phyloP scores from a whole-genome alignment of 495 filamentous ascomycete genomes.

The Penicillium desertorum region DNA sequence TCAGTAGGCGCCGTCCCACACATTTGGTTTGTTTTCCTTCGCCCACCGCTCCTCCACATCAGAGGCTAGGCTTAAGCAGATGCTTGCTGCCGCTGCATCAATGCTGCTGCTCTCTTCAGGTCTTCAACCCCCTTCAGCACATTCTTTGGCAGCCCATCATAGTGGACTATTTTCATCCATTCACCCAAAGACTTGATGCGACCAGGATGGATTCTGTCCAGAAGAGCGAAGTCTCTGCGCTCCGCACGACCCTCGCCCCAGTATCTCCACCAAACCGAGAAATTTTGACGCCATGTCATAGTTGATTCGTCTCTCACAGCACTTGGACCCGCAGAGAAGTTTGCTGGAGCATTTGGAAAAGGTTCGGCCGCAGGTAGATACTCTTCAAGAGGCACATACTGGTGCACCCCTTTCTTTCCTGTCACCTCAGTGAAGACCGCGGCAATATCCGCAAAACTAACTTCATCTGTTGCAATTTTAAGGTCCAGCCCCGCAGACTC shows the following conservation, averaged over 20 bases:
- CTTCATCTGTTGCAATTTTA: conserved; percentile 49
- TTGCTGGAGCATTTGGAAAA: not conserved
- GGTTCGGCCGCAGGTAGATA: conserved; percentile 23
- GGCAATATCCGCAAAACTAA: conserved; percentile 47
- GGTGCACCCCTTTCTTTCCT: conserved; percentile 47
- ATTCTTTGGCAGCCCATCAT: not conserved
- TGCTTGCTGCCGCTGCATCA: not conserved
- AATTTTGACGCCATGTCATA: not conserved
- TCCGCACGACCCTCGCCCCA: not conserved
- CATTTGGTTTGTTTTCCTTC: no score
- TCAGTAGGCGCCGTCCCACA: no score
- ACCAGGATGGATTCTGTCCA: not conserved
- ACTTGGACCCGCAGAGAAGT: not conserved
- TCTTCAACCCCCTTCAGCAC: not conserved
- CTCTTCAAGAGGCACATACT: conserved; percentile 42
- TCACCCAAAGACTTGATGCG: not conserved
- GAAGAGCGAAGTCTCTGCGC: not conserved
- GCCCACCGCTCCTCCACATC: no score
- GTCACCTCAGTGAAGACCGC: conserved; percentile 53
- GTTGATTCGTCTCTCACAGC: not conserved
- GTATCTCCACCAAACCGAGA: not conserved
- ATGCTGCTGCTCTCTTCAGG: not conserved
- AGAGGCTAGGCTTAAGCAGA: not conserved
- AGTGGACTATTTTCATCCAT: not conserved
- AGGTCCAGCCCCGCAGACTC: conserved; percentile 52